phyloP scores from a whole-genome alignment of 441 rosid species.

The Bruguiera hainesii region DNA sequence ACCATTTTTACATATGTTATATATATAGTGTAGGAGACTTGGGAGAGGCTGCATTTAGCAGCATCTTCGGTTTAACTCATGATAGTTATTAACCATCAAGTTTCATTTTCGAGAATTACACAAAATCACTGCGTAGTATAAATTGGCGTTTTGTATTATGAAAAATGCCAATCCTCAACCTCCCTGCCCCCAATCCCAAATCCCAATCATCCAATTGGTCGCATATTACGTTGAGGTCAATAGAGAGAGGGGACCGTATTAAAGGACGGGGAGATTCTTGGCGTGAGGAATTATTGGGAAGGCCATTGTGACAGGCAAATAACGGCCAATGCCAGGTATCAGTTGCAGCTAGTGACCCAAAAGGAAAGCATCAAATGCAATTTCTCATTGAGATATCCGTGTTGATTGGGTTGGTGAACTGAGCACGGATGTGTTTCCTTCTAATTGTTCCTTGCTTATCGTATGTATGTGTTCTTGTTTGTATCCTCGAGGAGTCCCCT shows the following conservation, averaged over 20 bases:
- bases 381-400: background rate
- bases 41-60: no score
- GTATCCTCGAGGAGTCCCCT: background rate
- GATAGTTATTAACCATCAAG: no score
- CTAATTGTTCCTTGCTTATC: background rate
- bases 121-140: no score
- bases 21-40: no score
- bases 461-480: background rate
- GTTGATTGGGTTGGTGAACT: background rate
- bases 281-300: constrained; percentile 26
- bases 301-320: constrained; percentile 33
- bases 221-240: background rate
- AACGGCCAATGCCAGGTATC: constrained; percentile 20
- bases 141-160: no score
- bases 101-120: no score
- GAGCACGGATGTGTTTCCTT: background rate
- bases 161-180: no score
- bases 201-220: background rate
- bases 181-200: no score
- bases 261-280: constrained; percentile 31
- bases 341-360: constrained; percentile 21
- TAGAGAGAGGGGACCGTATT: constrained; percentile 1
- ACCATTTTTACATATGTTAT: no score
- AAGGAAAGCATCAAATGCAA: constrained; percentile 32
- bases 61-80: no score